Evolutionary conservation across 2,329 filamentous ascomycete species (phyloP).

Genomic region (Exophiala calicioides): DNA sequence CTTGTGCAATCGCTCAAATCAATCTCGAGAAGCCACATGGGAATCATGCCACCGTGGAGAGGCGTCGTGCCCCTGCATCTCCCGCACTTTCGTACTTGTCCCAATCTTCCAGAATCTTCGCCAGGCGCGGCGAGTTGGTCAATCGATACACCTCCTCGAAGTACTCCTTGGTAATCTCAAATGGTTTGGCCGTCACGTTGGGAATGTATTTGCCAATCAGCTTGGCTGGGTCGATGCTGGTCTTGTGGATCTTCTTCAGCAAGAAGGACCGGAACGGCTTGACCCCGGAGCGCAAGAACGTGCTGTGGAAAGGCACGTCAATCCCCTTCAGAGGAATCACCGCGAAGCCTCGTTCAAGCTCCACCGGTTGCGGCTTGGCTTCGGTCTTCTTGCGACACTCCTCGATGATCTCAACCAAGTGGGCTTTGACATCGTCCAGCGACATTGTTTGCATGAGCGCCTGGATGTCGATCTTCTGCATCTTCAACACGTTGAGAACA

Average conservation of each 20-base stretch:
- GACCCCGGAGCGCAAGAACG: conserved; percentile 94
- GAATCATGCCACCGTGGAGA: conserved; percentile 28
- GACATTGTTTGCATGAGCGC: conserved; percentile 82
- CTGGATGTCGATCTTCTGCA: conserved; percentile 96
- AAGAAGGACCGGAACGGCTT: conserved; percentile 98
- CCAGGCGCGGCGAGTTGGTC: conserved; percentile 70
- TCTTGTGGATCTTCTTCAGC: conserved; percentile 99
- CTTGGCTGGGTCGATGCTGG: conserved; percentile 95
- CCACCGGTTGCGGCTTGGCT: conserved; percentile 82
- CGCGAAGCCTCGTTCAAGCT: conserved; percentile 91
- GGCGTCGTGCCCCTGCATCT: conserved; percentile 17
- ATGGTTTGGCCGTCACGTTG: conserved; percentile 94
- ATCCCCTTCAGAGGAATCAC: conserved; percentile 97
- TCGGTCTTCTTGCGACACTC: conserved; percentile 84
- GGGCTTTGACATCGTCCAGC: conserved; percentile 86
- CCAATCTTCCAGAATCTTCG: conserved; percentile 74
- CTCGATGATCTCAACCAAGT: conserved; percentile 86
- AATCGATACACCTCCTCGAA: conserved; percentile 98
- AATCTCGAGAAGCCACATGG: too few relatives aligned
- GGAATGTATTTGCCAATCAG: conserved; percentile 98
- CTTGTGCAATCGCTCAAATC: conserved; percentile 4
- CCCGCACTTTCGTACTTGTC: conserved; percentile 63
- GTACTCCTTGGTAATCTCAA: conserved; percentile 96
- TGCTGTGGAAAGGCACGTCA: conserved; percentile 96
- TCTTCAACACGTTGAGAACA: conserved; percentile 92